A percentile compares a stretch with the other conserved stretches of the same genome.
These are phyloP conservation scores for Hypoxylon rubiginosum DNA, from an alignment of 2,329 filamentous ascomycete genomes.

Conservation along the genomic window DNA sequence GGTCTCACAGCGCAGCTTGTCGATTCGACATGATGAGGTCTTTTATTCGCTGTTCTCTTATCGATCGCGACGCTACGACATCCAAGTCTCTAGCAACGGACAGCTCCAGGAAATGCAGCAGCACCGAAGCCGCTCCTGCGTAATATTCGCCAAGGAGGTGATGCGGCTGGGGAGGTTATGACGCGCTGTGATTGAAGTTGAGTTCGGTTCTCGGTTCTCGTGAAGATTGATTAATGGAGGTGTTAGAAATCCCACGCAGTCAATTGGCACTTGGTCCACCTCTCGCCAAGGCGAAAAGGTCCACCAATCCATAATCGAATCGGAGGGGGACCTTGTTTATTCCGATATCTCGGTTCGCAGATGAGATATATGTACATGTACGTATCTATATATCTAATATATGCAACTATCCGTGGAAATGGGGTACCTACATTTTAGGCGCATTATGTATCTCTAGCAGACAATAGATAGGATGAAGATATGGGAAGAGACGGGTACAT, in stretches of 20 bases:
- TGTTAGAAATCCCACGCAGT: slow-evolving; percentile 41
- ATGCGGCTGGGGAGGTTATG: slow-evolving; percentile 2
- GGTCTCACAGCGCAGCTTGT: slow-evolving; percentile 65
- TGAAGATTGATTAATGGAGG: slow-evolving; percentile 14
- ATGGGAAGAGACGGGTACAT: slow-evolving; percentile 31
- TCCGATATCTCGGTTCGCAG: not conserved
- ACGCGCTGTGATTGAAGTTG: slow-evolving; percentile 13
- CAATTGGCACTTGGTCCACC: slow-evolving; percentile 36
- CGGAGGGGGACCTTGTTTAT: slow-evolving; percentile 33
- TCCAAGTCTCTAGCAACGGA: slow-evolving; percentile 17
- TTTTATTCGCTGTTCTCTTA: slow-evolving; percentile 24
- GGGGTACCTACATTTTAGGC: not conserved
- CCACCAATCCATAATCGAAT: not conserved
- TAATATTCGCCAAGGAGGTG: slow-evolving; percentile 4
- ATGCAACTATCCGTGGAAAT: not conserved
- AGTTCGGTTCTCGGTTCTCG: slow-evolving; percentile 23
- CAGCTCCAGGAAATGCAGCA: slow-evolving; percentile 13
- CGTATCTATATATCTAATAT: not conserved
- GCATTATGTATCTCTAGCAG: not conserved
- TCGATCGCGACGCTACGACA: slow-evolving; percentile 16
- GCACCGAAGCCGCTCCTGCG: slow-evolving; percentile 18
- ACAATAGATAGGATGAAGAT: not conserved
- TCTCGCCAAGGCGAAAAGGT: slow-evolving; percentile 13
- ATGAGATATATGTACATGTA: not conserved
- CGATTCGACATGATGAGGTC: slow-evolving; percentile 59